Conservation (phyloP, 768 basidiomycete genomes). For the Hydnum rufescens region DNA sequence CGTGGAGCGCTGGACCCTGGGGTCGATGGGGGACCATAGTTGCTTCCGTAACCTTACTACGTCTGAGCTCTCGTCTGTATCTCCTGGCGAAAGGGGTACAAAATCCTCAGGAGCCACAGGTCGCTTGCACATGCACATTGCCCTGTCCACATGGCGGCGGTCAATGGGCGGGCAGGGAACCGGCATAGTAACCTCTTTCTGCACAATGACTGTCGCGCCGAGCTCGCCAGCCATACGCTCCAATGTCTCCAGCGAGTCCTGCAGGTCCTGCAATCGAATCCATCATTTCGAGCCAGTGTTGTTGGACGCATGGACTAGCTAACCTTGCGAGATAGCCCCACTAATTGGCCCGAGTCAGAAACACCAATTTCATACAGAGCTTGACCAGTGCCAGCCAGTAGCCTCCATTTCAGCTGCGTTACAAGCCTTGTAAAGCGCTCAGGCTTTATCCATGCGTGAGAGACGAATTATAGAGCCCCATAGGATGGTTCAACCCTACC, state of each 20-base stretch:
- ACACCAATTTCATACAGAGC: slow-evolving; percentile 70
- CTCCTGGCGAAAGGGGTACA: not conserved
- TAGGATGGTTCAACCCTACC: not conserved
- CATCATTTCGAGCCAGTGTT: not conserved
- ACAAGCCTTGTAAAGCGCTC: slow-evolving; percentile 37
- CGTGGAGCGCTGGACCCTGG: not conserved
- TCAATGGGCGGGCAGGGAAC: not conserved
- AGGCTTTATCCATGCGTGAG: slow-evolving; percentile 7
- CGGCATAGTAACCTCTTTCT: slow-evolving; percentile 68
- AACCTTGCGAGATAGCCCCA: slow-evolving; percentile 42
- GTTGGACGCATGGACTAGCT: not conserved
- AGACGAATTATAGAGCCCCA: not conserved
- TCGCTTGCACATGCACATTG: not conserved
- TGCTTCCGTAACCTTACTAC: not conserved
- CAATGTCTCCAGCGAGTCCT: slow-evolving; percentile 65
- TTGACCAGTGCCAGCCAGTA: slow-evolving; percentile 66
- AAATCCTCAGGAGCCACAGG: not conserved
- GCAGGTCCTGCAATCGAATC: slow-evolving; percentile 33
- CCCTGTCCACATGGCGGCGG: not conserved
- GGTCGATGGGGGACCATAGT: not conserved
- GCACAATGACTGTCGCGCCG: slow-evolving; percentile 77
- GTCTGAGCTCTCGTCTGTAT: not conserved
- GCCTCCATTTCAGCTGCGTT: slow-evolving; percentile 90
- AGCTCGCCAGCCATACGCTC: slow-evolving; percentile 91
- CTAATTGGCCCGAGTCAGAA: slow-evolving; percentile 69